These are phyloP conservation scores for Xylaria sp. DNA, from an alignment of 2,329 filamentous ascomycete genomes.

Conservation along the genomic window DNA sequence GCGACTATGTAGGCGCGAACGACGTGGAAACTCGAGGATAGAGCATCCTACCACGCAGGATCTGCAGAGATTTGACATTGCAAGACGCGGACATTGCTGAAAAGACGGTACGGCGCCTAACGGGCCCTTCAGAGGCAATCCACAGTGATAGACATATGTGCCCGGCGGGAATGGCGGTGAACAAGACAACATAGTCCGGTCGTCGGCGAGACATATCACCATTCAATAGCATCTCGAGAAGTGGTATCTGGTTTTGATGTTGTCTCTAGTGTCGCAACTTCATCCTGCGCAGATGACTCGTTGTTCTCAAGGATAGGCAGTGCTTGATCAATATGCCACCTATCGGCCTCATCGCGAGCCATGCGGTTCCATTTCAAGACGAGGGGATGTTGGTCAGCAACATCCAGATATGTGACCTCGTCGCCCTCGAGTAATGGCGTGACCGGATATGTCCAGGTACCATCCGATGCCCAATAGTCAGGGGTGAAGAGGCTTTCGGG, in stretches of 20 bases:
- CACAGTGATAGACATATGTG: neutral
- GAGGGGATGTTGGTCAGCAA: slow-evolving; percentile 75
- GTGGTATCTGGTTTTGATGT: slow-evolving; percentile 7
- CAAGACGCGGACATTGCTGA: neutral
- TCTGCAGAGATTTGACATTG: neutral
- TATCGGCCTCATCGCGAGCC: slow-evolving; percentile 54
- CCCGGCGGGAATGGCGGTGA: neutral
- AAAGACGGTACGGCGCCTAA: neutral
- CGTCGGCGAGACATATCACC: slow-evolving; percentile 15
- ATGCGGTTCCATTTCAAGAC: slow-evolving; percentile 68
- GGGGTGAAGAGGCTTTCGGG: slow-evolving; percentile 70
- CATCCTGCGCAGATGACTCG: neutral
- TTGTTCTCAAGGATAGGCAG: slow-evolving; percentile 28
- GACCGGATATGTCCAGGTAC: slow-evolving; percentile 75
- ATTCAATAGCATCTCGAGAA: slow-evolving; percentile 24
- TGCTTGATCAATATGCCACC: slow-evolving; percentile 47
- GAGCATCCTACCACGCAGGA: neutral
- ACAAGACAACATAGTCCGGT: neutral
- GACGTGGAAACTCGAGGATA: neutral
- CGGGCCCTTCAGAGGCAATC: neutral
- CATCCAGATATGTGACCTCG: slow-evolving; percentile 61
- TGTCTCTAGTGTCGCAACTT: neutral
- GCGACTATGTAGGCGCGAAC: neutral
- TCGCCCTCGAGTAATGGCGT: slow-evolving; percentile 45
- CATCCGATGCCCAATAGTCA: slow-evolving; percentile 75